Evolutionary conservation across 2,329 filamentous ascomycete genomes (phyloP), one percentile per base, ranked within the genome.

Genomic region (Cladophialophora chaetospira): DNA sequence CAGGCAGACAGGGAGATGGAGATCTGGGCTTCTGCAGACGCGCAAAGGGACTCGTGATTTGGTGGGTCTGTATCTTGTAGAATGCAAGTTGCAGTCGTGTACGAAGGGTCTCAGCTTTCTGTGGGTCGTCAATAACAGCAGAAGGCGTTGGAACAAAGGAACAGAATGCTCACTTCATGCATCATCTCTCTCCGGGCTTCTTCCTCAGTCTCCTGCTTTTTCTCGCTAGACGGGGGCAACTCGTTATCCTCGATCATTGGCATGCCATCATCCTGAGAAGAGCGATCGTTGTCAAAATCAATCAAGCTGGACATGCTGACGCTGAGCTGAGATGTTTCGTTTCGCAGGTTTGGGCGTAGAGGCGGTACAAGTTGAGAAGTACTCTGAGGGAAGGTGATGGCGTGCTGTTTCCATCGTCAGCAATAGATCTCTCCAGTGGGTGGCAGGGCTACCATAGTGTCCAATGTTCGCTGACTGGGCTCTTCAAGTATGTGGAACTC

Each of bases 191-290:
- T 64, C 51, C 61, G 44, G n/a, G 53, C 38, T 17, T 62, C 58
- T 26, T 59, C 46, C 42, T 62, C 48, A 33, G 57, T 46, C 28
- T 67, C 53, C 71, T 70, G 26, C 71, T 71, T 58, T 53, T 57
- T 46, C 17, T 36, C 35, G 23, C 19, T 26, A 28, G 19, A 6
- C 67, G 66, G 43, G 19, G 21, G 15, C 6, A 13, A 19, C 65
- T 66, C 49, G 70, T 62, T 10, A 63, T 77, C 73, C 46, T 64
- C 66, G 53, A 59, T 73, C 56, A 60, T 53, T 40, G 60, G 50
- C 53, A 62, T 57, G 23, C 48, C 53, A 10, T 65, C 59, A 17
- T 45, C 55, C 46, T 65, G 57, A n/a, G 57, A 60, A 10, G 55
- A 61, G 11, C 45, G 46, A 35, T 53, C 57, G 44, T 56, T 59